A percentile compares a stretch with the other conserved stretches of the same genome.
phyloP scores from a whole-genome alignment of 768 basidiomycete species.

The Xanthoconium stramineum region DNA sequence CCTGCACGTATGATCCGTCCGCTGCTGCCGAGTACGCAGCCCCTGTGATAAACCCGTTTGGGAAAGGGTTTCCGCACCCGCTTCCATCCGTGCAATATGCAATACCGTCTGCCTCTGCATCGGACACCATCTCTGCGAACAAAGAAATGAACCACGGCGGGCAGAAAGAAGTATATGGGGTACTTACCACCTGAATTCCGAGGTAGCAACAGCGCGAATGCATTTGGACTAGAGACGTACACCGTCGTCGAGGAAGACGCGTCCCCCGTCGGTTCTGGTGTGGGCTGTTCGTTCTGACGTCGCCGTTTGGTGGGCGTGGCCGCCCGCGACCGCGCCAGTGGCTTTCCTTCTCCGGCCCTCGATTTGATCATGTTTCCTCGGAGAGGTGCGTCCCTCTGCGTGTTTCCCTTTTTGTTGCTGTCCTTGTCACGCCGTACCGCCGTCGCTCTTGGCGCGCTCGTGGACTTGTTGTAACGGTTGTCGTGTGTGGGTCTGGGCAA shows the following conservation, averaged over 20 bases:
- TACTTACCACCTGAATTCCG: constrained; percentile 30
- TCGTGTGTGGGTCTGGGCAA: not conserved
- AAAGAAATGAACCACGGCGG: not conserved
- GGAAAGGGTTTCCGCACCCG: constrained; percentile 29
- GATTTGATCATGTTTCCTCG: not conserved
- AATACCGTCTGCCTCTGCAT: constrained; percentile 36
- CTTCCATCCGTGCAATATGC: constrained; percentile 36
- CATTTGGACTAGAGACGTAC: constrained; percentile 25
- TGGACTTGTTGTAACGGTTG: constrained; percentile 1
- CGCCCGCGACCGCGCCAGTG: not conserved
- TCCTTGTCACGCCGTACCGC: not conserved
- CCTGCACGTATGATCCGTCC: constrained; percentile 41
- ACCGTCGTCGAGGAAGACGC: constrained; percentile 35
- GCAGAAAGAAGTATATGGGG: not conserved
- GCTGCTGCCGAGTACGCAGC: constrained; percentile 31
- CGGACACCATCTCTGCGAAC: constrained; percentile 36
- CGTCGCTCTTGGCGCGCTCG: not conserved
- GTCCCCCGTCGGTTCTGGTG: constrained; percentile 39
- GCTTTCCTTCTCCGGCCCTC: not conserved
- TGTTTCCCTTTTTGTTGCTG: not conserved
- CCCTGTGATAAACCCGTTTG: constrained; percentile 37
- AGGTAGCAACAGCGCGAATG: constrained; percentile 38
- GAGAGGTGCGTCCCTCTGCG: not conserved
- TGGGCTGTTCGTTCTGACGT: constrained; percentile 32
- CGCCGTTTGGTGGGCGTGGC: constrained; percentile 16